Evolutionary conservation across 2,329 filamentous ascomycete species (phyloP).

Genomic region (Calonectria naviculata): DNA sequence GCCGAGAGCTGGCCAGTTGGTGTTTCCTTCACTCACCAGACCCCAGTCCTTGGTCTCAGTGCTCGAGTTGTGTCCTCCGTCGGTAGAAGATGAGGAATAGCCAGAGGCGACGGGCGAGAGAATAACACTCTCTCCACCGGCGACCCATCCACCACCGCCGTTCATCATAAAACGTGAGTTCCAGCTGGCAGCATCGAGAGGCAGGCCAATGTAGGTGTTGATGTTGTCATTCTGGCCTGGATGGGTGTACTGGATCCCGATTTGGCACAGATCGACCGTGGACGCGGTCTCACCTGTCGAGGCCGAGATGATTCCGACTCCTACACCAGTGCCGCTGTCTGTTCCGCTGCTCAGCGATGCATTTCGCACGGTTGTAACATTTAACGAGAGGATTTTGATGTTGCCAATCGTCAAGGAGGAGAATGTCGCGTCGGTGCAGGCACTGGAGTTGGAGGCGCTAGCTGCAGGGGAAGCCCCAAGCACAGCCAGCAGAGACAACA

Average conservation of each 20-base stretch:
- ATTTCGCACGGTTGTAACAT: background rate
- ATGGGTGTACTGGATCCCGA: constrained; percentile 24
- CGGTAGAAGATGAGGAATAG: constrained; percentile 16
- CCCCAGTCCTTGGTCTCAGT: constrained; percentile 26
- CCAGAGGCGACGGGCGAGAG: background rate
- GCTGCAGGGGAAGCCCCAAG: background rate
- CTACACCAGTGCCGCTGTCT: background rate
- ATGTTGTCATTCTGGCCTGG: constrained; percentile 28
- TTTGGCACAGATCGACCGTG: constrained; percentile 17
- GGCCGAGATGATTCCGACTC: background rate
- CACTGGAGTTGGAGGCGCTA: background rate
- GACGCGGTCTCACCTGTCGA: background rate
- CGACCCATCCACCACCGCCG: constrained; percentile 26
- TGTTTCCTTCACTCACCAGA: constrained; percentile 24
- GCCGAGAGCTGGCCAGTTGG: constrained; percentile 39
- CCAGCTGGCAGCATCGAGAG: constrained; percentile 13
- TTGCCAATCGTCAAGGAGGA: background rate
- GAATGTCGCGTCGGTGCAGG: background rate
- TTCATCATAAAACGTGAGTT: constrained; percentile 27
- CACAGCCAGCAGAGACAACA: background rate
- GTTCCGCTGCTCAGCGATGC: background rate
- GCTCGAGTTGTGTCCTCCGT: constrained; percentile 16
- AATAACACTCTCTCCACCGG: constrained; percentile 5
- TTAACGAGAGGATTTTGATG: background rate
- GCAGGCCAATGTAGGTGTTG: constrained; percentile 18